phyloP scores from a whole-genome alignment of 2,329 filamentous ascomycete genomes.

The Zopfia rhizophila region DNA sequence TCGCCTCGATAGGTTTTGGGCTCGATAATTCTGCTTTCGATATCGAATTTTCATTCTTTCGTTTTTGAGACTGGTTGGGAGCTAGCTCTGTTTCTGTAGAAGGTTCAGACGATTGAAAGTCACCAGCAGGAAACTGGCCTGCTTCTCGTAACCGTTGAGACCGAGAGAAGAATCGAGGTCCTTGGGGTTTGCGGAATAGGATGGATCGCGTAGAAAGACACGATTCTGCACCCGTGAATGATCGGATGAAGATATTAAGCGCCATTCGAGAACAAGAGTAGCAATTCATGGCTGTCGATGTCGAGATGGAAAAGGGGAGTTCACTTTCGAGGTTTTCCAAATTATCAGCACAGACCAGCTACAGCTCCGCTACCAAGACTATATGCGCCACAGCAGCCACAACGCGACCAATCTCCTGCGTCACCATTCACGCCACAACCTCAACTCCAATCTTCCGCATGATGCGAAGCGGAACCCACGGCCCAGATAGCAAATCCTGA shows the following conservation, averaged over 20 bases:
- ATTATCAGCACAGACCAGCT: constrained; percentile 27
- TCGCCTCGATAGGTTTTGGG: constrained; percentile 10
- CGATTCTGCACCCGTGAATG: constrained; percentile 19
- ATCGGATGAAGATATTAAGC: constrained; percentile 34
- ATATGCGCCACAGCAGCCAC: constrained; percentile 6
- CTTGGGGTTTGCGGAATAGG: constrained; percentile 6
- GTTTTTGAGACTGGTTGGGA: constrained; percentile 2
- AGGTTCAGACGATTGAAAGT: too few relatives aligned
- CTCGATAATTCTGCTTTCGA: too few relatives aligned
- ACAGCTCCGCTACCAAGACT: constrained; percentile 7
- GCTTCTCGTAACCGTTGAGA: neutral
- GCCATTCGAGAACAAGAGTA: constrained; percentile 34
- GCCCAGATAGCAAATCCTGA: too few relatives aligned
- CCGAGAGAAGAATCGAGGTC: constrained; percentile 28
- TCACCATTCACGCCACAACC: too few relatives aligned
- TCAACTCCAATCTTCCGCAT: too few relatives aligned
- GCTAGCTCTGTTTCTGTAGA: neutral
- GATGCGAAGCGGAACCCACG: too few relatives aligned
- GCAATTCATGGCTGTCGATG: constrained; percentile 39
- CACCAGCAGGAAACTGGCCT: too few relatives aligned
- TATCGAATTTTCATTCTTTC: too few relatives aligned
- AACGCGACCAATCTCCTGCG: constrained; percentile 9
- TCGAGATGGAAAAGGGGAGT: constrained; percentile 4
- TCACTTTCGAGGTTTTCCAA: constrained; percentile 16
- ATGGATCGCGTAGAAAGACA: constrained; percentile 9